Evolutionary conservation across 1,284 basidiomycete genomes (phyloP).

Genomic region (Naganishia albida): DNA sequence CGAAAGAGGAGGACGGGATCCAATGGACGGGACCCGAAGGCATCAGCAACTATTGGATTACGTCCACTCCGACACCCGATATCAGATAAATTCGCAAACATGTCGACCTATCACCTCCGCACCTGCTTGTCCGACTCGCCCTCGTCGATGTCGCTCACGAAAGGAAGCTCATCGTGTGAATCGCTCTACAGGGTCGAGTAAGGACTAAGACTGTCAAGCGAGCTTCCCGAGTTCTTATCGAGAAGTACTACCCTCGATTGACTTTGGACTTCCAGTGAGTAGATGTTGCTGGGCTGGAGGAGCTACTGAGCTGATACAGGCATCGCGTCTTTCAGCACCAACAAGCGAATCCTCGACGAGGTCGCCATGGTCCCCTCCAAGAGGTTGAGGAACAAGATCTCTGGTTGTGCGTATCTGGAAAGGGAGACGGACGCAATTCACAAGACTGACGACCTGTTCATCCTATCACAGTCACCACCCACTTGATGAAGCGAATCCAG

Average conservation of each 20-base stretch:
- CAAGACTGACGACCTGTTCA: not conserved
- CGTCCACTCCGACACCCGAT: not conserved
- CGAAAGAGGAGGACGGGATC: not conserved
- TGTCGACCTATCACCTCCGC: not conserved
- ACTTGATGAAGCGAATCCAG: conserved; percentile 99
- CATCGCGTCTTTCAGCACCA: conserved; percentile 64
- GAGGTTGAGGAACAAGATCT: conserved; percentile 99
- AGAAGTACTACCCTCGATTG: conserved; percentile 98
- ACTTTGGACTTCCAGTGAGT: conserved; percentile 86
- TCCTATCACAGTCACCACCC: conserved; percentile 73
- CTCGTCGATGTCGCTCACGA: not conserved
- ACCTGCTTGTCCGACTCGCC: conserved; percentile 10
- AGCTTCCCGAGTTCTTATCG: conserved; percentile 97
- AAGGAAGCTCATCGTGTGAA: not conserved
- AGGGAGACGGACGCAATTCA: not conserved
- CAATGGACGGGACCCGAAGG: not conserved
- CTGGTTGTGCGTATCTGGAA: conserved; percentile 67
- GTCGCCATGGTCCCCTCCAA: conserved; percentile 97
- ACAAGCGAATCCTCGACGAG: conserved; percentile 99
- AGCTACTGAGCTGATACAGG: not conserved
- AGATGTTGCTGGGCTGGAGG: not conserved
- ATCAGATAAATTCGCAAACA: not conserved
- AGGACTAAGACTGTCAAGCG: conserved; percentile 99
- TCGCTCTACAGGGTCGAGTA: conserved; percentile 79
- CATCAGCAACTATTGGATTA: not conserved